Base-by-base conservation (phyloP, 805 yeast genomes). In the Teunomyces cretensis region DNA sequence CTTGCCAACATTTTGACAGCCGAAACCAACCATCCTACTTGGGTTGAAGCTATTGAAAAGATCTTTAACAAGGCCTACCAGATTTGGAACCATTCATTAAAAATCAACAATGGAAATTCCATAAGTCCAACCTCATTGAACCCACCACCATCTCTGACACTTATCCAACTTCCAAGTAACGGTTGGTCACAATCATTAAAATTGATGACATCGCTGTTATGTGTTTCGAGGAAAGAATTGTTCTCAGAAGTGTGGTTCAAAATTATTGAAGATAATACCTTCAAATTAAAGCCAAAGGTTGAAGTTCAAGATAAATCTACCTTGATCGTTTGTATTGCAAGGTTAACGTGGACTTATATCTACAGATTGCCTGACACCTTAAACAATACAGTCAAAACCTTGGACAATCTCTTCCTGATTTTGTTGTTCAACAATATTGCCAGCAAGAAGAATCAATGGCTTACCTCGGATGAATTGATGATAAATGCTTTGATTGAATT, bases 1-100 rank as follows among this genome's bases (percentile, higher is more conserved):
- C 63, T 94, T 17, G 95, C 97, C 0, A 92, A 88, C 7, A 74
- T 82, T 1, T 74, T 91, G 27, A 88, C 97, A 0, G 98, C 97
- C 0, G 99, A 94, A 60, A 91, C 89, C 0, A 92, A 94, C 57
- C 96, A 92, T 61, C 99, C 99, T 2, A 81, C 86, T 1, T 94
- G 99, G 99, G 83, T 84, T 0, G 87, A 82, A 33, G 94, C 97
- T 0, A 79, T 89, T 43, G 77, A 78, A 16, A 67, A 73, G 14
- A 80, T 92, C 11, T 83, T 78, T 60, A 64, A 72, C 12, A 79
- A 75, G 45, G 70, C 76, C 12, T 75, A 73, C 33, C 63, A 60
- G 45, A 77, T 68, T 40, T 73, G 76, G 68, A 75, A 65, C 45
- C 55, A 76, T 72, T 53, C 75, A 6, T 50, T 49, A 14, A 53